Conservation (phyloP, 129 eudicot species). For the Artemisia argyi region DNA sequence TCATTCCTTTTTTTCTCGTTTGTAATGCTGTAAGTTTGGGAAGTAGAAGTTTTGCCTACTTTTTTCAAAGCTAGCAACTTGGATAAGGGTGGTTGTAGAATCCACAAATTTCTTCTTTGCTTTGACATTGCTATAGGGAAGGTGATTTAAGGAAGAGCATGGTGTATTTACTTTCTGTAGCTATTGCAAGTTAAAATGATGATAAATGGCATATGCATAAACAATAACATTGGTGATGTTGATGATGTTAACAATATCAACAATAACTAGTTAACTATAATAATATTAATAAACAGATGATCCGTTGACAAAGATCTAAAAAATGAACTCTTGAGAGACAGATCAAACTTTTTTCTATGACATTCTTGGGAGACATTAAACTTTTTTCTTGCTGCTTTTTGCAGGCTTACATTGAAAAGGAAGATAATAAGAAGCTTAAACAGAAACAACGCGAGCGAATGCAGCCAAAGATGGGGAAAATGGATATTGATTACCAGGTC, state of each 20-base stretch:
- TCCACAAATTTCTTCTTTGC: neutral
- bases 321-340: no score
- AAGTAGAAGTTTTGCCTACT: neutral
- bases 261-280: no score
- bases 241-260: no score
- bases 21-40: neutral
- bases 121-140: neutral
- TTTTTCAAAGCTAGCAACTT: neutral
- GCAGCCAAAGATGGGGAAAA: constrained; percentile 99
- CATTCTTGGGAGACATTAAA: neutral
- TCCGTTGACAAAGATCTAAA: no score
- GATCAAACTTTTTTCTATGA: no score
- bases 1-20: neutral
- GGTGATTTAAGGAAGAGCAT: no score
- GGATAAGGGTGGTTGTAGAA: neutral
- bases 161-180: no score
- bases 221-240: no score
- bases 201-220: no score
- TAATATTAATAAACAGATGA: no score
- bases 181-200: no score
- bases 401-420: constrained; percentile 99
- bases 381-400: constrained; percentile 10
- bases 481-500: constrained; percentile 99
- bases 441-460: constrained; percentile 99
- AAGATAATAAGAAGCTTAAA: constrained; percentile 91